Evolutionary conservation across 768 basidiomycete species (phyloP).

Genomic region (Russula ochroleuca): DNA sequence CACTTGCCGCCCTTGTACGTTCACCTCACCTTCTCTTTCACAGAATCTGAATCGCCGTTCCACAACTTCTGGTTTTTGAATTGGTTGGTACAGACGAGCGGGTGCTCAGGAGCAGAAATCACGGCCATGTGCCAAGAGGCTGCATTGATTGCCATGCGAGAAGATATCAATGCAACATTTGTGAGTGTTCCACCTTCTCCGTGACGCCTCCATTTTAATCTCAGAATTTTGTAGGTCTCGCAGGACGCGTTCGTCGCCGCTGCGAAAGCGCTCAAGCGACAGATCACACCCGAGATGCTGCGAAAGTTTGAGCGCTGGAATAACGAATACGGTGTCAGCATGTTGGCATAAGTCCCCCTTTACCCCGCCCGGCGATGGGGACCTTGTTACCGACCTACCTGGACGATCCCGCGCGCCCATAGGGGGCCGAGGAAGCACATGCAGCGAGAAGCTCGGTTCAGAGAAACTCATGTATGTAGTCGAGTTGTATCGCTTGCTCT

Average conservation of each 20-base stretch:
- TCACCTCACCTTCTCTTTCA: not conserved
- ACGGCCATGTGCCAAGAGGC: slow-evolving; percentile 93
- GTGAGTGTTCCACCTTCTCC: slow-evolving; percentile 44
- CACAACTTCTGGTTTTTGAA: not conserved
- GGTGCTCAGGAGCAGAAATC: slow-evolving; percentile 96
- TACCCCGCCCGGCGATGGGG: not conserved
- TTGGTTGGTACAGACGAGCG: slow-evolving; percentile 61
- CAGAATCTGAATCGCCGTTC: not conserved
- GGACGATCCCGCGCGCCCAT: not conserved
- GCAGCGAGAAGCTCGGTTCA: not conserved
- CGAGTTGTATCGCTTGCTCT: slow-evolving; percentile 3
- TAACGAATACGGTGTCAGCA: slow-evolving; percentile 10
- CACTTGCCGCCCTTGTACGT: slow-evolving; percentile 67
- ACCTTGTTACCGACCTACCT: not conserved
- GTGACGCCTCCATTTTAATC: not conserved
- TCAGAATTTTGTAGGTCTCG: slow-evolving; percentile 53
- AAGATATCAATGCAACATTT: slow-evolving; percentile 68
- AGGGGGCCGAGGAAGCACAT: not conserved
- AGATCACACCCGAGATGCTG: slow-evolving; percentile 82
- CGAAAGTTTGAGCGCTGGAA: slow-evolving; percentile 71
- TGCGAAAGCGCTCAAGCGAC: slow-evolving; percentile 63
- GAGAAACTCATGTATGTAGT: slow-evolving; percentile 5
- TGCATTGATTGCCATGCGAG: slow-evolving; percentile 86
- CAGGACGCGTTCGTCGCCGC: slow-evolving; percentile 68
- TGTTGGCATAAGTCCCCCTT: not conserved